Percentiles rank a stretch among this genome's conserved stretches.
phyloP scores from a whole-genome alignment of 2,329 filamentous ascomycete genomes.

The Bipolaris victoriae region DNA sequence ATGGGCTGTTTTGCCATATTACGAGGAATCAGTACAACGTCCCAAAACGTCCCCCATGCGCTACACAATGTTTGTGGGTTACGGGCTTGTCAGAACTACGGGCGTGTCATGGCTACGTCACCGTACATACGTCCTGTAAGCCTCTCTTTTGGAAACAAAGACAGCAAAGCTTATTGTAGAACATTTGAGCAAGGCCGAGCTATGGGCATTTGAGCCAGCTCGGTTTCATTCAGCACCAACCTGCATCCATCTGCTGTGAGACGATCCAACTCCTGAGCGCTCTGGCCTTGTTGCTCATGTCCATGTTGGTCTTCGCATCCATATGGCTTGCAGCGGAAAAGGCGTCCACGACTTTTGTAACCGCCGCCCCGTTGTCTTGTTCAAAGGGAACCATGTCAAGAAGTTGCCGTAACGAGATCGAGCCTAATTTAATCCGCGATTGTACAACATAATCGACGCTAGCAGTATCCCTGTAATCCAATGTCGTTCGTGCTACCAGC shows the following conservation, averaged over 20 bases:
- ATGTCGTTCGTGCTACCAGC: slow-evolving; percentile 27
- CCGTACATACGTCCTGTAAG: neutral
- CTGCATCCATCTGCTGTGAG: slow-evolving; percentile 2
- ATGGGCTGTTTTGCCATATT: too few relatives aligned
- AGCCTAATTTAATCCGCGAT: slow-evolving; percentile 32
- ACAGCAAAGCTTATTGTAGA: neutral
- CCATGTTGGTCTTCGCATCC: slow-evolving; percentile 18
- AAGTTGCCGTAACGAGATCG: slow-evolving; percentile 31
- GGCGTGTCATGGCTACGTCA: neutral
- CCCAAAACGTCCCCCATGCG: neutral
- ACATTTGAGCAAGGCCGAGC: neutral
- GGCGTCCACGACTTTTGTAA: slow-evolving; percentile 26
- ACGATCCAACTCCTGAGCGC: slow-evolving; percentile 29
- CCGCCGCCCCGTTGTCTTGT: slow-evolving; percentile 10
- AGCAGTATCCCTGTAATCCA: slow-evolving; percentile 18
- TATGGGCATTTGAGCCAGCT: neutral
- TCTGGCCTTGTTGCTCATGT: slow-evolving; percentile 22
- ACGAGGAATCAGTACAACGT: neutral
- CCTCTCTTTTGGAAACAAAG: neutral
- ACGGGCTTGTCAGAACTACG: too few relatives aligned
- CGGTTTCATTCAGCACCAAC: neutral
- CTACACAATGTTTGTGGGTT: neutral
- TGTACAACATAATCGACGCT: slow-evolving; percentile 27
- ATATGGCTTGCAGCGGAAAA: slow-evolving; percentile 33
- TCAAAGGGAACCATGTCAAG: slow-evolving; percentile 30